Percentiles rank a stretch among this genome's conserved stretches.
Evolutionary conservation across 1,284 basidiomycete species (phyloP).

Genomic region (Cutaneotrichosporon cyanovorans): DNA sequence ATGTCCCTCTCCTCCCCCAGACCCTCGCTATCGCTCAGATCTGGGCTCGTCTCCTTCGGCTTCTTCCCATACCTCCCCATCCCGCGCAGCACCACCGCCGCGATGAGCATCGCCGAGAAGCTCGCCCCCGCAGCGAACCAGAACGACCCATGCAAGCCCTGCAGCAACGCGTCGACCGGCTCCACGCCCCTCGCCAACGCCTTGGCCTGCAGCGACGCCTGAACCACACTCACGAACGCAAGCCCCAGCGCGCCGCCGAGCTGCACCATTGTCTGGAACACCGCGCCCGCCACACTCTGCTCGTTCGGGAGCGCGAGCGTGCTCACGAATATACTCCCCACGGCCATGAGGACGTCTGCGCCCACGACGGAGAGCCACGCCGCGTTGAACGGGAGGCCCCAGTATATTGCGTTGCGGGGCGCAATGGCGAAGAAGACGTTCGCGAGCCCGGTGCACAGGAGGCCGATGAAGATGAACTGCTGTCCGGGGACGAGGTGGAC

Average conservation of each 20-base stretch:
- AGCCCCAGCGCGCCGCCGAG: constrained; percentile 68
- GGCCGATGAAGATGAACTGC: constrained; percentile 53
- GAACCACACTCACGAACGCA: constrained; percentile 66
- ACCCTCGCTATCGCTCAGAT: no score
- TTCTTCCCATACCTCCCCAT: constrained; percentile 23
- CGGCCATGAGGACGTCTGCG: constrained; percentile 68
- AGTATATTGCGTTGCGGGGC: constrained; percentile 57
- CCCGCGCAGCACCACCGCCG: constrained; percentile 25
- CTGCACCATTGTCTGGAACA: constrained; percentile 47
- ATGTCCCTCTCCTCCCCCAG: no score
- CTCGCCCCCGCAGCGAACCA: constrained; percentile 37
- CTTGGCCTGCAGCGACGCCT: constrained; percentile 32
- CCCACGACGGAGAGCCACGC: constrained; percentile 65
- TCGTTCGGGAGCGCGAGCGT: constrained; percentile 64
- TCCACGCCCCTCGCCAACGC: constrained; percentile 14
- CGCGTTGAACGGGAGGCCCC: constrained; percentile 73
- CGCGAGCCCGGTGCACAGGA: constrained; percentile 54
- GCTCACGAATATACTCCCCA: constrained; percentile 67
- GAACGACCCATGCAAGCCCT: constrained; percentile 37
- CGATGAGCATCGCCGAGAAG: constrained; percentile 29
- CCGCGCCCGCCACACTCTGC: constrained; percentile 69
- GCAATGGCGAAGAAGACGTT: constrained; percentile 68
- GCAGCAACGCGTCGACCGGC: constrained; percentile 14
- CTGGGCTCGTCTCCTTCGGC: not conserved
- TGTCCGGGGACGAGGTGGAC: constrained; percentile 31